Conservation (phyloP, 805 yeast species). For the Teunomyces panamensis region DNA sequence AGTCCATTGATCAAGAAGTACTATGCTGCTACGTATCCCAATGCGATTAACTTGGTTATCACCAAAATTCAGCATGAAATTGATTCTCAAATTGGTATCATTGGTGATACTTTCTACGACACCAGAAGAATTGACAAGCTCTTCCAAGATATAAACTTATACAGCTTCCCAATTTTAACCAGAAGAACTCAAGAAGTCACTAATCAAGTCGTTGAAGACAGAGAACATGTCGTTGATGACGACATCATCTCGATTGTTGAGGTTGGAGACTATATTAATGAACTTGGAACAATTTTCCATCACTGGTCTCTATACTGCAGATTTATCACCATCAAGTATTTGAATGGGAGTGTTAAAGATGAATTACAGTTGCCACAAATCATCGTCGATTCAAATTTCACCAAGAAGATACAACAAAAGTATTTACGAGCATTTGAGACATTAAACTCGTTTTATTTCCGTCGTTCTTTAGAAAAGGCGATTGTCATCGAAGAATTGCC, state of each 20-base stretch:
- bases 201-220: constrained; percentile 10
- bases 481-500: constrained; percentile 63
- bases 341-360: constrained; percentile 13
- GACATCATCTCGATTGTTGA: constrained; percentile 53
- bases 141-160: constrained; percentile 52
- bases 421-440: constrained; percentile 62
- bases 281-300: constrained; percentile 72
- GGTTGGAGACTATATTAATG: constrained; percentile 65
- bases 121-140: constrained; percentile 56
- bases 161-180: constrained; percentile 35
- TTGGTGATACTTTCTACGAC: constrained; percentile 83
- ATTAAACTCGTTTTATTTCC: constrained; percentile 62
- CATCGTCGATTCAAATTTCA: constrained; percentile 52
- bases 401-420: constrained; percentile 50
- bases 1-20: constrained; percentile 70
- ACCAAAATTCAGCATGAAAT: constrained; percentile 79
- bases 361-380: constrained; percentile 48
- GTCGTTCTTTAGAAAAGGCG: constrained; percentile 80
- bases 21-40: constrained; percentile 53
- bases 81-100: constrained; percentile 88
- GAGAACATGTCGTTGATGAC: constrained; percentile 26
- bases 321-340: constrained; percentile 69
- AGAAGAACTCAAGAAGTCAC: constrained; percentile 11
- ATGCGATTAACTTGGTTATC: constrained; percentile 64
- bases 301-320: constrained; percentile 81